Evolutionary conservation across 2,329 filamentous ascomycete genomes (phyloP).

Genomic region (Colletotrichum caudatum): DNA sequence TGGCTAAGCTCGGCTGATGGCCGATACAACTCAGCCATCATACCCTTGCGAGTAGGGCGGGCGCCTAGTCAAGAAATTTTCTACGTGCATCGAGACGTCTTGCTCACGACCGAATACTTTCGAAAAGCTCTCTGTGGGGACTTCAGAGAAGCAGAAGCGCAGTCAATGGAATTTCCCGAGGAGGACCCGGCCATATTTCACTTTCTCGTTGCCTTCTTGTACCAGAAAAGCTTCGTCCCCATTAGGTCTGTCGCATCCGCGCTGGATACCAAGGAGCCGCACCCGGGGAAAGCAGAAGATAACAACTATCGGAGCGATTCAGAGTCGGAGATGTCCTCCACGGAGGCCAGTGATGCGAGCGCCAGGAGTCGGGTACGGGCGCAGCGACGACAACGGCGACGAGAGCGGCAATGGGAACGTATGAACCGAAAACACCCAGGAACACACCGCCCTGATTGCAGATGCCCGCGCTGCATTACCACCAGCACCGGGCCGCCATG

Average conservation of each 20-base stretch:
- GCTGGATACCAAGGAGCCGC: slow-evolving; percentile 53
- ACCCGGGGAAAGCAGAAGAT: slow-evolving; percentile 58
- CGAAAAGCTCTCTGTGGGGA: slow-evolving; percentile 60
- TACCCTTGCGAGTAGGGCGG: slow-evolving; percentile 59
- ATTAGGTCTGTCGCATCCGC: slow-evolving; percentile 58
- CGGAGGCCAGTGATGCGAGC: slow-evolving; percentile 53
- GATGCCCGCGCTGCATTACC: slow-evolving; percentile 55
- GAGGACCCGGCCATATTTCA: slow-evolving; percentile 65
- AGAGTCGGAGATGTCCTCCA: slow-evolving; percentile 51
- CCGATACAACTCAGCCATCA: slow-evolving; percentile 59
- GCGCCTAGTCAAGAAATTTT: slow-evolving; percentile 58
- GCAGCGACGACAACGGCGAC: slow-evolving; percentile 51
- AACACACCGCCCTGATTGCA: slow-evolving; percentile 58
- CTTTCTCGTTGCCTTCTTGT: slow-evolving; percentile 64
- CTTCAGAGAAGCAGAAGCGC: slow-evolving; percentile 60
- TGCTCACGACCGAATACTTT: slow-evolving; percentile 62
- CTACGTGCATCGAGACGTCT: slow-evolving; percentile 61
- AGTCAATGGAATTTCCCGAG: slow-evolving; percentile 62
- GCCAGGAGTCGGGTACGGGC: slow-evolving; percentile 50
- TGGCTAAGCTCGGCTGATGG: slow-evolving; percentile 64
- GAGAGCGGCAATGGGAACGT: slow-evolving; percentile 53
- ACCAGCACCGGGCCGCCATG: slow-evolving; percentile 52
- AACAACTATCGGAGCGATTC: slow-evolving; percentile 49
- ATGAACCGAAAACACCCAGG: slow-evolving; percentile 58
- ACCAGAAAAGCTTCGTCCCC: slow-evolving; percentile 60